Evolutionary conservation across 2,329 filamentous ascomycete species (phyloP).

Genomic region (Colletotrichum lentis): DNA sequence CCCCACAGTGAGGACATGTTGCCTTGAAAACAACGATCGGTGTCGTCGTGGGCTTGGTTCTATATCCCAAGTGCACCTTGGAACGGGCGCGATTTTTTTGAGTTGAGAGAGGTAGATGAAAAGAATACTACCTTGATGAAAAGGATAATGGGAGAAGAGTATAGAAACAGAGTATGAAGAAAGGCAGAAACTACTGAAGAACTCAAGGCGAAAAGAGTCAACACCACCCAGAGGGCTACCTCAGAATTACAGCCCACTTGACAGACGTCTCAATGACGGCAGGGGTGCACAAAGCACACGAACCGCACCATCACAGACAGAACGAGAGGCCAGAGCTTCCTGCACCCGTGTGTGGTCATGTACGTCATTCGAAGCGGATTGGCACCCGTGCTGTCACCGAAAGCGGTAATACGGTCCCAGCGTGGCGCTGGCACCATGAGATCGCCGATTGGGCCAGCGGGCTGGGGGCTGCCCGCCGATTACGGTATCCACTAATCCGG

Average conservation of each 20-base stretch:
- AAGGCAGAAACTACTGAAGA: background rate
- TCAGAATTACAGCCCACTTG: constrained; percentile 11
- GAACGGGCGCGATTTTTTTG: background rate
- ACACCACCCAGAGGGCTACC: background rate
- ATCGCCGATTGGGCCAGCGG: constrained; percentile 22
- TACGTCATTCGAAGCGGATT: constrained; percentile 29
- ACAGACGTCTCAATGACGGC: constrained; percentile 35
- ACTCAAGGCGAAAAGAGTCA: background rate
- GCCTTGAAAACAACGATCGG: background rate
- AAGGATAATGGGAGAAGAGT: background rate
- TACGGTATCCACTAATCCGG: constrained; percentile 10
- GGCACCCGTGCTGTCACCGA: background rate
- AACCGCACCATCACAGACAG: background rate
- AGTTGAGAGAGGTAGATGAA: background rate
- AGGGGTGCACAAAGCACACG: constrained; percentile 19
- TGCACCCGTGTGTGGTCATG: constrained; percentile 14
- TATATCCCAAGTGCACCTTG: background rate
- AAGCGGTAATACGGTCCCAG: constrained; percentile 24
- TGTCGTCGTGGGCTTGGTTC: background rate
- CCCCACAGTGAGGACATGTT: constrained; percentile 31
- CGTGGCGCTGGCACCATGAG: background rate
- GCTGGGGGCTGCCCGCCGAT: background rate
- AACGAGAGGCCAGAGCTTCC: constrained; percentile 26
- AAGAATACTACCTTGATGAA: background rate
- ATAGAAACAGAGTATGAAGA: background rate